A percentile compares a stretch with the other conserved stretches of the same genome.
phyloP scores from a whole-genome alignment of 768 basidiomycete genomes.

The Mycena metata region DNA sequence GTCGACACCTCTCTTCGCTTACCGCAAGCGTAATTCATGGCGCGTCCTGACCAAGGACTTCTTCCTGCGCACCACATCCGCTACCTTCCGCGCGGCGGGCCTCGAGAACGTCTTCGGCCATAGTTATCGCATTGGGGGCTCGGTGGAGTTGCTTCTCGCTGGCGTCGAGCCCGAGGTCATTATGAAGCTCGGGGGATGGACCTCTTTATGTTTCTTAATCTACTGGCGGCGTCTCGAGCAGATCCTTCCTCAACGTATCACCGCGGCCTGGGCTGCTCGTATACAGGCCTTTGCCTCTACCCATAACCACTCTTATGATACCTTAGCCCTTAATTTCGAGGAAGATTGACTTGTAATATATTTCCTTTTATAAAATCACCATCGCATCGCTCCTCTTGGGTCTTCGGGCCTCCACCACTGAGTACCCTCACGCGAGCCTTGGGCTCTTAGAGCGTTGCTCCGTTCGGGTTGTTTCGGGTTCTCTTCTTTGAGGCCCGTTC shows the following conservation, averaged over 20 bases:
- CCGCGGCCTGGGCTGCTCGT: constrained; percentile 2
- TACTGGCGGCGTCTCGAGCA: constrained; percentile 3
- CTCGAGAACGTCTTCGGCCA: constrained; percentile 15
- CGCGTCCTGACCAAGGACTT: background rate
- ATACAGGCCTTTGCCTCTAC: background rate
- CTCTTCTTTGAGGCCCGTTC: too few species aligned
- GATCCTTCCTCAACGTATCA: background rate
- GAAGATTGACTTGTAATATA: too few species aligned
- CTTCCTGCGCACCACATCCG: constrained; percentile 8
- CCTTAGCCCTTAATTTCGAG: too few species aligned
- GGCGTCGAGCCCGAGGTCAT: constrained; percentile 16
- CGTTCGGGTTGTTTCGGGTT: too few species aligned
- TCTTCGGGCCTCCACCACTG: too few species aligned
- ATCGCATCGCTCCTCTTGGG: too few species aligned
- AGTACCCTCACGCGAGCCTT: too few species aligned
- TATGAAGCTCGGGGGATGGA: constrained; percentile 20
- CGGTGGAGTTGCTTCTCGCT: background rate
- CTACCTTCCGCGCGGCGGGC: background rate
- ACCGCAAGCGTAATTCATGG: background rate
- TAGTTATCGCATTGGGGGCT: constrained; percentile 27
- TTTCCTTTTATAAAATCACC: too few species aligned
- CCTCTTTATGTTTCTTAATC: constrained; percentile 11
- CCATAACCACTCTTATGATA: too few species aligned
- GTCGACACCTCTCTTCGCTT: constrained; percentile 1
- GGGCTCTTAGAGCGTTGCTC: too few species aligned